Base-by-base conservation (phyloP, 257 asterid genomes). In the Paraleonurus japonicus region DNA sequence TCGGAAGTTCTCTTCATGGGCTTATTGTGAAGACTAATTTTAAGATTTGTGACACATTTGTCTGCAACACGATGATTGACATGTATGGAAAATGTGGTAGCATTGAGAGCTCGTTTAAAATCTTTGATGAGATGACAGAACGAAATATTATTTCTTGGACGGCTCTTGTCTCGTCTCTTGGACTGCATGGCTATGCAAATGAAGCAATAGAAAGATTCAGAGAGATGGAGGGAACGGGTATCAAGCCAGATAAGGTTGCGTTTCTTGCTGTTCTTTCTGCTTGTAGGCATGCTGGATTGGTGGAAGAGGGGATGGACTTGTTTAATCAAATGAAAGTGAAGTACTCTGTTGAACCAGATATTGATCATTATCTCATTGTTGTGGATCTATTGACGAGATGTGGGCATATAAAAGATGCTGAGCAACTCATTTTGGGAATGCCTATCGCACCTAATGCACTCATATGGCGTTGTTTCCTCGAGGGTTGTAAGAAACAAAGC, bases 11-110 rank as follows among this genome's bases (percentile, higher is more conserved):
- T 61, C 95, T 94, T 65, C 96, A 94, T 20, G 82, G 90, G 19
- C 85, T 87, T 23, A 55, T 81, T 24, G 4, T 81, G 41, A 94
- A 89, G 83, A 83, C 66, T 5, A 75, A 82, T 73, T 82, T 75
- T 32, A 70, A 61, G 13, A 12, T 58, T 19, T 85, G 87, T 6
- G 98, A 89, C 85, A 82, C 88, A 28, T 85, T 91, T 71, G 86
- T 86, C 33, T 63, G 80, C 80, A 91, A 94, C 80, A 72, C 75
- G 45, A 78, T 91, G 88, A 82, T 94, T 5, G 92, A 86, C 81
- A 94, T 91, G 98, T 91, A 94, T 23, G 95, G 91, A 30, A 94
- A 89, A 83, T 94, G 96, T 57, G 96, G 98, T 55, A 72, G 82
- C 80, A 78, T 82, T 7, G 78, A 71, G 67, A 69, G 92, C 74